Evolutionary conservation across 495 filamentous ascomycete genomes (phyloP).

Genomic region (Aspergillus conjunctus): DNA sequence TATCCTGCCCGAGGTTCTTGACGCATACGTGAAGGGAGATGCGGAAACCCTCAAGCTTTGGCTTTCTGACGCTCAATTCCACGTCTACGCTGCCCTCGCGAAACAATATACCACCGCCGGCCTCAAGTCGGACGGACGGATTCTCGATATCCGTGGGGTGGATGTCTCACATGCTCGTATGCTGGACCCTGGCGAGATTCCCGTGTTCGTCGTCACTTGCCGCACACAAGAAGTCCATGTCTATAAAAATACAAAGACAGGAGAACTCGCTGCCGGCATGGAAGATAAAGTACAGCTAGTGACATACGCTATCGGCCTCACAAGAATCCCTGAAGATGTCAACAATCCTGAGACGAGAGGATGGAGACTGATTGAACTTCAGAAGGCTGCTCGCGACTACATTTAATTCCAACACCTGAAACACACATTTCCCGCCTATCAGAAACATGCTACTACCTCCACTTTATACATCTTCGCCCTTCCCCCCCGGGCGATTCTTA

Average conservation of each 20-base stretch:
- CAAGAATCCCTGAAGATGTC: slow-evolving; percentile 89
- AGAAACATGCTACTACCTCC: slow-evolving; percentile 10
- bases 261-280: slow-evolving; percentile 93
- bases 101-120: slow-evolving; percentile 93
- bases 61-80: slow-evolving; percentile 92
- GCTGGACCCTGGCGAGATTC: slow-evolving; percentile 94
- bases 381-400: slow-evolving; percentile 97
- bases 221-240: slow-evolving; percentile 98
- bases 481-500: slow-evolving; percentile 20
- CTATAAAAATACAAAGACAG: slow-evolving; percentile 86
- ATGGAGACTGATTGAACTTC: slow-evolving; percentile 96
- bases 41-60: slow-evolving; percentile 86
- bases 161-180: slow-evolving; percentile 87
- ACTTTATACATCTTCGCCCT: slow-evolving; percentile 18
- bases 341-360: slow-evolving; percentile 95
- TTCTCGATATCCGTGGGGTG: slow-evolving; percentile 91
- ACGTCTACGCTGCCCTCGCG: slow-evolving; percentile 89
- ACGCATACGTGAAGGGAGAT: slow-evolving; percentile 97
- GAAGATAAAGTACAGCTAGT: slow-evolving; percentile 98
- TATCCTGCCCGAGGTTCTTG: slow-evolving; percentile 94
- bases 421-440: slow-evolving; percentile 1
- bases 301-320: slow-evolving; percentile 96
- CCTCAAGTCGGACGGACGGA: slow-evolving; percentile 89
- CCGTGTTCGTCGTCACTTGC: slow-evolving; percentile 95
- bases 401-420: slow-evolving; percentile 54